Base-by-base conservation (phyloP, 352 stramenopile genomes). In the Globisporangium alternatum region DNA sequence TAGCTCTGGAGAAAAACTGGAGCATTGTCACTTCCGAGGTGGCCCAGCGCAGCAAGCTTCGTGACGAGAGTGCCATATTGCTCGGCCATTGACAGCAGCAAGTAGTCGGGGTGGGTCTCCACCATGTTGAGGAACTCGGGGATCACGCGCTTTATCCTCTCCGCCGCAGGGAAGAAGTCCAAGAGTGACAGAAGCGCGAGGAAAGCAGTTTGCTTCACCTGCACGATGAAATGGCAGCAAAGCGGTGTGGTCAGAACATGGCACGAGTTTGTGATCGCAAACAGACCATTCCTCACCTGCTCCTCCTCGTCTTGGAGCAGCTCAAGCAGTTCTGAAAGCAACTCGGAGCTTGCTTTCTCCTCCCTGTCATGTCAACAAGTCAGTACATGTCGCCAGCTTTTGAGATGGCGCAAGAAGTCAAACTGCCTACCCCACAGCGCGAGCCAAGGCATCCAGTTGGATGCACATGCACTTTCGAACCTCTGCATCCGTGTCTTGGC, bases 401-500 rank as follows among this genome's bases (percentile, higher is more conserved):
- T 25, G 8, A 12, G 4, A 19, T 41, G 39, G 1, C 22, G 9
- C 25, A 37, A 22, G 6, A 22, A 39, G 17, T 33, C 5, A 39
- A 19, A 39, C 22, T 28, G 2, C 55, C 49, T 71, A 94, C 86
- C 86, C 78, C 12, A 94, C 74, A 47, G 83, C 80, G 28, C 86
- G 69, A 30, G 83, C 86, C 4, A 94, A 64, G 0, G 77, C 82
- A 61, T 94, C 86, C 13, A 94, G 63, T 58, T 94, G 86, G 58
- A 94, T 80, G 55, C 86, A 93, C 86, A 94, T 94, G 62, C 80
- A 93, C 60, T 74, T 86, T 28, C 86, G 83, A 30, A 94, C 81
- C 70, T 94, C 86, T 12, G 83, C 81, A 48, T 94, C 86, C 4
- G 86, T 94, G 51, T 94, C 86, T 76, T 94, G 86, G 49, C 86